These are phyloP conservation scores for Acer yangbiense DNA, from an alignment of 345 rosid species.

Conservation along the genomic window DNA sequence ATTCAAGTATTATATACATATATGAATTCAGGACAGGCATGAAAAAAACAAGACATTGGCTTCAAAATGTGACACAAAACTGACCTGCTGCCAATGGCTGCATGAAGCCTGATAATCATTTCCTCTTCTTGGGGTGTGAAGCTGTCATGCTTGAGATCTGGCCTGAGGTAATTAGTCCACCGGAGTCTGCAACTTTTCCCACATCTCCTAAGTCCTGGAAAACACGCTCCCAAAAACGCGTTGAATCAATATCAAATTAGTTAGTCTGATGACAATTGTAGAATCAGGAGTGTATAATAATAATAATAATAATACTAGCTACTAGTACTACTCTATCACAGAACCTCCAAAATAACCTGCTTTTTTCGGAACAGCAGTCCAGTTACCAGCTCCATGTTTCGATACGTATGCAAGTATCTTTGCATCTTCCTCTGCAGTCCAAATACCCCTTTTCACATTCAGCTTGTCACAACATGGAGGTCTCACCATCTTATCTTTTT, in stretches of 20 bases:
- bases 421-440: constrained; percentile 73
- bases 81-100: constrained; percentile 91
- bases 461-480: constrained; percentile 53
- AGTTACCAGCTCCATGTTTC: constrained; percentile 60
- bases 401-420: constrained; percentile 57
- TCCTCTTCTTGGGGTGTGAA: constrained; percentile 91
- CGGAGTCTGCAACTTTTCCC: constrained; percentile 85
- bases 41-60: too few species aligned
- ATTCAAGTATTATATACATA: too few species aligned
- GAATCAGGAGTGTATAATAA: background rate
- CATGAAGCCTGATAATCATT: constrained; percentile 78
- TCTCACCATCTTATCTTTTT: constrained; percentile 35
- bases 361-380: constrained; percentile 57
- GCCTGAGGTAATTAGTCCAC: constrained; percentile 67
- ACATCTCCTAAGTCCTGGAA: constrained; percentile 65
- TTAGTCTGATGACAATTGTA: background rate
- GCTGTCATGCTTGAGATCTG: constrained; percentile 61
- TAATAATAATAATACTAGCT: too few species aligned
- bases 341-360: constrained; percentile 31
- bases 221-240: background rate
- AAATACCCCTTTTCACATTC: constrained; percentile 44
- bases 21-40: too few species aligned
- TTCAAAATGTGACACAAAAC: background rate
- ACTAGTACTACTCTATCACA: background rate
- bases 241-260: constrained; percentile 12